These are phyloP conservation scores for Colletotrichum navitas DNA, from an alignment of 2,329 filamentous ascomycete genomes.

Conservation along the genomic window DNA sequence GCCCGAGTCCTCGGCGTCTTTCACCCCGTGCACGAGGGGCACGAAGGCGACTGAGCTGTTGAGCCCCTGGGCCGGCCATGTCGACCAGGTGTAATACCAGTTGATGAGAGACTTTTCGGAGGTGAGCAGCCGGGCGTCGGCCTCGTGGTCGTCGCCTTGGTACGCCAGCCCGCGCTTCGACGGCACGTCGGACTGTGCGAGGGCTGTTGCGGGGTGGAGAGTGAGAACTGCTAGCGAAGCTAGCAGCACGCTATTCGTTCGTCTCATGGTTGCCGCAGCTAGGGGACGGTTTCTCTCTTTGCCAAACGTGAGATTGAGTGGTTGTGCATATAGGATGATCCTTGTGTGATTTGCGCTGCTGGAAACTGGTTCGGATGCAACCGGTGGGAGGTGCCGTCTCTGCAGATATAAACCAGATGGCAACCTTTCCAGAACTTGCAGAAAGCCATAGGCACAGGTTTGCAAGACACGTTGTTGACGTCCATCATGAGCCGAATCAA, in stretches of 20 bases:
- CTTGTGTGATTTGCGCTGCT: slow-evolving; percentile 26
- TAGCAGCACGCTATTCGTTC: slow-evolving; percentile 9
- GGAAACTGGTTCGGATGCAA: slow-evolving; percentile 25
- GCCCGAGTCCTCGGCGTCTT: slow-evolving; percentile 48
- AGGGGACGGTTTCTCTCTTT: neutral
- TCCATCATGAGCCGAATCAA: neutral
- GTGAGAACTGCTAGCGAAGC: slow-evolving; percentile 10
- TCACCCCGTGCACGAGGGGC: slow-evolving; percentile 54
- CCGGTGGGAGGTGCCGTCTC: slow-evolving; percentile 8
- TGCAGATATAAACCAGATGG: neutral
- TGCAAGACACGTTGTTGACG: neutral
- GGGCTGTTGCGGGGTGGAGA: neutral
- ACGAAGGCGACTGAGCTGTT: slow-evolving; percentile 51
- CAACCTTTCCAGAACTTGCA: neutral
- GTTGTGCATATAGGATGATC: slow-evolving; percentile 21
- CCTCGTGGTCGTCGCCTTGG: slow-evolving; percentile 36
- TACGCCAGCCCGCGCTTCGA: slow-evolving; percentile 40
- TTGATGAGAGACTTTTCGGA: slow-evolving; percentile 54
- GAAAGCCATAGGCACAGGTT: neutral
- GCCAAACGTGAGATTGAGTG: neutral
- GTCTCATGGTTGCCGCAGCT: slow-evolving; percentile 22
- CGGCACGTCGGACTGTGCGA: slow-evolving; percentile 24
- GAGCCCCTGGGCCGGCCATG: slow-evolving; percentile 46
- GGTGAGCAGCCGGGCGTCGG: slow-evolving; percentile 52
- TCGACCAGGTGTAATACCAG: slow-evolving; percentile 61